Evolutionary conservation across 2,329 filamentous ascomycete species (phyloP).

Genomic region (Aspergillus novoparasiticus): DNA sequence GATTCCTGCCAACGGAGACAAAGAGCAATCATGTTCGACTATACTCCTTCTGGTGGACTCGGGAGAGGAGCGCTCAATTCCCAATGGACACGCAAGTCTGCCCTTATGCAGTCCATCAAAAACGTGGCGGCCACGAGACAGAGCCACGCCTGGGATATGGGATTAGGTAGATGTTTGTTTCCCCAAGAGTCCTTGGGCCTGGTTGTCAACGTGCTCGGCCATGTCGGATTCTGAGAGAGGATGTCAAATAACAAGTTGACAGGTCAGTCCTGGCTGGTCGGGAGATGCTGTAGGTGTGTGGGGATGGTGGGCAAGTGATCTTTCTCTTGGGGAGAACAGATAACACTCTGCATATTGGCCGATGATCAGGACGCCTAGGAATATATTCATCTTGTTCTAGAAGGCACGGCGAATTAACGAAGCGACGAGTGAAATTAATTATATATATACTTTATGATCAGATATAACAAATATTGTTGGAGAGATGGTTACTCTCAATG

Average conservation of each 20-base stretch:
- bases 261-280: not conserved
- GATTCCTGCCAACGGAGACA: not conserved
- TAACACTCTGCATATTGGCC: not conserved
- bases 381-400: not conserved
- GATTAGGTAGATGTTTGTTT: not conserved
- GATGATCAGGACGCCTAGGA: not conserved
- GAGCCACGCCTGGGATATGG: conserved; percentile 12
- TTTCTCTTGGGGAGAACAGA: not conserved
- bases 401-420: not conserved
- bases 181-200: not conserved
- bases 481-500: not conserved
- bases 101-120: conserved; percentile 19
- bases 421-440: not conserved
- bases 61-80: not conserved
- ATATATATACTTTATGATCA: not conserved
- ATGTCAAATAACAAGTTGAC: not conserved
- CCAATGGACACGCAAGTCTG: not conserved
- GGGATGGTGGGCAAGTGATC: not conserved
- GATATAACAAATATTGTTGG: not conserved
- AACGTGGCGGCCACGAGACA: conserved; percentile 40
- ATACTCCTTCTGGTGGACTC: not conserved
- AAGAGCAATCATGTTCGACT: not conserved
- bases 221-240: not conserved
- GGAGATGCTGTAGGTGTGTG: not conserved
- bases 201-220: conserved; percentile 1